Evolutionary conservation across 768 basidiomycete genomes (phyloP).

Genomic region (Rhizopogon vinicolor): DNA sequence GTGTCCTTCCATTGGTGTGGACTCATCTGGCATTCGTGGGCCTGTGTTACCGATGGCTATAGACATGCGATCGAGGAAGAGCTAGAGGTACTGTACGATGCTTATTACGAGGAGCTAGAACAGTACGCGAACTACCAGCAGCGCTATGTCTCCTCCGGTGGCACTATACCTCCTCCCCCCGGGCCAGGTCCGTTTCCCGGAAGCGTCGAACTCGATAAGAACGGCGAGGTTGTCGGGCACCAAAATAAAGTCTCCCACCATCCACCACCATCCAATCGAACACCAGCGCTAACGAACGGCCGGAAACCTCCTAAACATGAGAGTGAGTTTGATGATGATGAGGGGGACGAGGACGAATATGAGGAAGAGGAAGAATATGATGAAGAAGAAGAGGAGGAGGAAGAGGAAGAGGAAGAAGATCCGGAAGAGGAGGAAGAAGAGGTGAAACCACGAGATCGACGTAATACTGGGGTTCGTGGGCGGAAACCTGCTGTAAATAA

Average conservation of each 20-base stretch:
- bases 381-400: slow-evolving; percentile 63
- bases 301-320: slow-evolving; percentile 48
- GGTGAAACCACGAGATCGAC: slow-evolving; percentile 38
- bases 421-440: slow-evolving; percentile 56
- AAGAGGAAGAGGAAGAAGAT: slow-evolving; percentile 66
- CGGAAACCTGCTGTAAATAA: slow-evolving; percentile 37
- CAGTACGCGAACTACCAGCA: slow-evolving; percentile 98
- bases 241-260: slow-evolving; percentile 30
- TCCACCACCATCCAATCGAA: slow-evolving; percentile 33
- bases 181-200: slow-evolving; percentile 99
- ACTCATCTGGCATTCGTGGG: slow-evolving; percentile 10
- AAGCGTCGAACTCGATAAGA: slow-evolving; percentile 93
- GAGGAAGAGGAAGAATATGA: slow-evolving; percentile 55
- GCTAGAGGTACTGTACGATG: slow-evolving; percentile 99
- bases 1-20: slow-evolving; percentile 14
- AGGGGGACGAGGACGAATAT: slow-evolving; percentile 49
- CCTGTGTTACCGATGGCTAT: slow-evolving; percentile 16
- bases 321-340: slow-evolving; percentile 65
- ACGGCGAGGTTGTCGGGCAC: slow-evolving; percentile 60
- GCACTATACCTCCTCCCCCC: slow-evolving; percentile 85
- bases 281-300: slow-evolving; percentile 28
- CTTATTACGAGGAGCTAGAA: slow-evolving; percentile 99
- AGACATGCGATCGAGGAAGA: slow-evolving; percentile 99
- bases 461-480: slow-evolving; percentile 29
- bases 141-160: slow-evolving; percentile 88